Base-by-base conservation (phyloP, 805 yeast species). In the Starmerella asiatica region DNA sequence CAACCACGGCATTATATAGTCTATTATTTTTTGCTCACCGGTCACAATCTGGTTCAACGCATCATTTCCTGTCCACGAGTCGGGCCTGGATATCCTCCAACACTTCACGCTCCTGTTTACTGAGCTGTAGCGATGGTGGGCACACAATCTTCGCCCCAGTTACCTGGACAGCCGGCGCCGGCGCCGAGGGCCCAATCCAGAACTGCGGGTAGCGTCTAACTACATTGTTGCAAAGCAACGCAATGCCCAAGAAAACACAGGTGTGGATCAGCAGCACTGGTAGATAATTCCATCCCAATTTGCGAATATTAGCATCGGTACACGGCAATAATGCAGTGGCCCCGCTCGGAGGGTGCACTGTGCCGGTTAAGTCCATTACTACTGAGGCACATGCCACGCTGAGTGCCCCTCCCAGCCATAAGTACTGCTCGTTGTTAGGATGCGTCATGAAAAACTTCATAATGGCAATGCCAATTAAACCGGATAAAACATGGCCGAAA, bases 301-400 rank as follows among this genome's bases (percentile, higher is more conserved):
- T 47, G 11, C 71, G 54, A 3, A 75, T 59, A 6, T 51, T 46
- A 1, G 53, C 67, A 38, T 73, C 76, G 0, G 69, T 50, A 1
- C 67, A 57, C 0, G 82, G 79, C 7, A 76, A 56, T 28, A 76
- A 51, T 0, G 83, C 81, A 8, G 77, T 67, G 1, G 83, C 82
- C 2, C 84, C 84, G 1, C 77, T 75, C 0, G 84, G 84, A 0
- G 84, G 84, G 53, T 77, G 83, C 1, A 74, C 70, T 42, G 75
- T 68, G 45, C 73, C 73, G 4, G 66, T 55, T 1, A 73, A 45
- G 12, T 69, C 57, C 79, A 75, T 75, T 2, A 59, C 55, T 9
- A 70, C 73, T 7, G 76, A 68, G 2, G 77, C 50, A 4, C 72
- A 43, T 0, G 68, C 76, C 6, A 75, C 78, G 29, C 75, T 61